Percentiles rank a stretch among this genome's conserved stretches.
phyloP scores from a whole-genome alignment of 495 filamentous ascomycete species.

The Xylaria scruposa region DNA sequence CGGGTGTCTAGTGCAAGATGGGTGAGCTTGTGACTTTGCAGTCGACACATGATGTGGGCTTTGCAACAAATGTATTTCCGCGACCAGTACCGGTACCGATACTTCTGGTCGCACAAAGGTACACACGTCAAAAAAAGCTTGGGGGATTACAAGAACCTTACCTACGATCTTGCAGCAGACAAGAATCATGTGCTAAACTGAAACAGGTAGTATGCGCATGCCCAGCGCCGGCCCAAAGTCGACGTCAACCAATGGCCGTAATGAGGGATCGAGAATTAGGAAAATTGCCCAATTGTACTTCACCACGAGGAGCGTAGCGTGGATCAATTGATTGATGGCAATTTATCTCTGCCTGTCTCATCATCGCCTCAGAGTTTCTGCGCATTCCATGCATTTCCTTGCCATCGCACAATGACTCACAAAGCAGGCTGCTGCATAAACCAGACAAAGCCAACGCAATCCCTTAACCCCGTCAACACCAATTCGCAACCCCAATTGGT shows the following conservation, averaged over 20 bases:
- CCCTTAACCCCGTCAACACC: constrained; percentile 9
- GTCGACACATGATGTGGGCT: constrained; percentile 36
- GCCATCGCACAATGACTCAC: constrained; percentile 33
- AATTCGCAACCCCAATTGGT: constrained; percentile 37
- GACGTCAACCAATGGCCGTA: background rate
- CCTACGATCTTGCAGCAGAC: background rate
- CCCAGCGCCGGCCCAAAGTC: background rate
- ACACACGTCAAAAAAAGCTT: background rate
- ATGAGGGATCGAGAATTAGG: constrained; percentile 21
- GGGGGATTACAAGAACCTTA: background rate
- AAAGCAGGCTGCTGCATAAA: constrained; percentile 27
- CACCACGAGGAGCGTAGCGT: constrained; percentile 28
- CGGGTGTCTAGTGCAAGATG: constrained; percentile 1
- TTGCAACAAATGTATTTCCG: constrained; percentile 28
- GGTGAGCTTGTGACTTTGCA: constrained; percentile 40
- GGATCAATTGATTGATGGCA: constrained; percentile 10
- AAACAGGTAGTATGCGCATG: background rate
- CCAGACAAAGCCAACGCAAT: constrained; percentile 32
- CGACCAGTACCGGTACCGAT: background rate
- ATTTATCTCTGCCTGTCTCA: constrained; percentile 1
- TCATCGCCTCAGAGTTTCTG: constrained; percentile 23
- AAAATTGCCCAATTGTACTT: constrained; percentile 30
- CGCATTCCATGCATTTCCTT: constrained; percentile 24
- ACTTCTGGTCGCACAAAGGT: background rate
- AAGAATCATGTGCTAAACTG: background rate